Percentiles rank a stretch among this genome's conserved stretches.
These are phyloP conservation scores for Thelonectria olida DNA, from an alignment of 2,329 filamentous ascomycete genomes.

Conservation along the genomic window DNA sequence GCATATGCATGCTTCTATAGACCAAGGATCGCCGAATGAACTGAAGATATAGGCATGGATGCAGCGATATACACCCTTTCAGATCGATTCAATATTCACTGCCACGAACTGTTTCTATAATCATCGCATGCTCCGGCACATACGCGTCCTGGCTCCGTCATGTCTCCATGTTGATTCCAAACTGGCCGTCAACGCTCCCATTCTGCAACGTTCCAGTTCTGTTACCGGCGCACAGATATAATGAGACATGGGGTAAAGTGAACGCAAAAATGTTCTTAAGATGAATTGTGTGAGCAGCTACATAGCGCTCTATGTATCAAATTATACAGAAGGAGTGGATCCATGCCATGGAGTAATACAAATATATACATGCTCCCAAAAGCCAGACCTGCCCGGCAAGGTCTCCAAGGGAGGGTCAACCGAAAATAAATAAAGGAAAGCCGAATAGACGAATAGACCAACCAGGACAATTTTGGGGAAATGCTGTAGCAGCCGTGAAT, in stretches of 20 bases:
- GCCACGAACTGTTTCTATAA: background rate
- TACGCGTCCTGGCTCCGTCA: background rate
- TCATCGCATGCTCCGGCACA: background rate
- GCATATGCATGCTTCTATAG: background rate
- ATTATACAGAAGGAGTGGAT: constrained; percentile 14
- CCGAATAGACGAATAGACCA: constrained; percentile 14
- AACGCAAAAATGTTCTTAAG: no score
- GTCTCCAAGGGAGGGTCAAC: background rate
- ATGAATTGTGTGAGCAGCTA: constrained; percentile 1
- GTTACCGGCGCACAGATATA: background rate
- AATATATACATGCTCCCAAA: constrained; percentile 1
- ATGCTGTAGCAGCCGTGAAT: constrained; percentile 35
- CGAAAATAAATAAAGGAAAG: constrained; percentile 1
- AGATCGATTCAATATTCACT: background rate
- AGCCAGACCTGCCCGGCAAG: constrained; percentile 6
- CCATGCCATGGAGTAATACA: constrained; percentile 12
- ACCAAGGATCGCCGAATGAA: background rate
- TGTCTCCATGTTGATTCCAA: background rate
- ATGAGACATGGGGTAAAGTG: no score
- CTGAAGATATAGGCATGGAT: background rate
- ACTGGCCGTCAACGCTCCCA: background rate
- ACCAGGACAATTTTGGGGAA: constrained; percentile 10
- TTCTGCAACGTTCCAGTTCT: no score
- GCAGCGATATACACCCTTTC: background rate
- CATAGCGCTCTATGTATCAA: constrained; percentile 2